Percentiles rank a stretch among this genome's conserved stretches.
Evolutionary conservation across 2,329 filamentous ascomycete genomes (phyloP).

Genomic region (Aspergillus pseudonomiae): DNA sequence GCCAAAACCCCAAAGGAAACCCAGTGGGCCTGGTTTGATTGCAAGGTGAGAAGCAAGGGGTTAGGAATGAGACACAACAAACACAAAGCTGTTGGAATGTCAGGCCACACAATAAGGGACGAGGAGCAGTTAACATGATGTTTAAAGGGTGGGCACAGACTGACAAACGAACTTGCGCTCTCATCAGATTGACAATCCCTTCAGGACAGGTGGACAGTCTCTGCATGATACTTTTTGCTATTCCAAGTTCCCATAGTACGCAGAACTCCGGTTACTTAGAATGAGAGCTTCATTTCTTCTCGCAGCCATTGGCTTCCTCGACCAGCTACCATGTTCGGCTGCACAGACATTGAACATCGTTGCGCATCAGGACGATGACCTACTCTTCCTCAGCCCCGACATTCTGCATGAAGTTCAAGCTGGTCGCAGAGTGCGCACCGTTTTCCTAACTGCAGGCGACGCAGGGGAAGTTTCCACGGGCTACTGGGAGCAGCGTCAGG

Average conservation of each 20-base stretch:
- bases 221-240: not conserved
- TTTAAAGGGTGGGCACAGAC: not conserved
- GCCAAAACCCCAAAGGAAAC: not conserved
- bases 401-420: not conserved
- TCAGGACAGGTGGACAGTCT: not conserved
- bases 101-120: not conserved
- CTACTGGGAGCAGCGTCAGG: constrained; percentile 3
- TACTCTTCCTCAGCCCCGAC: constrained; percentile 8
- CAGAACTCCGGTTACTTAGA: no score
- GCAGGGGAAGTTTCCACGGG: not conserved
- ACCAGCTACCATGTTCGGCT: not conserved
- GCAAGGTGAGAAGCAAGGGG: constrained; percentile 2
- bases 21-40: not conserved
- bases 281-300: not conserved
- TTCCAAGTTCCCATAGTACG: not conserved
- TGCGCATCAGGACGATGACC: constrained; percentile 14
- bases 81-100: not conserved
- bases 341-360: constrained; percentile 6
- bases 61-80: not conserved
- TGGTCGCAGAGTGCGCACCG: not conserved
- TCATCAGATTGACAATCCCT: not conserved
- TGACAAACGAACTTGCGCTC: not conserved
- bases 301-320: not conserved
- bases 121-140: not conserved
- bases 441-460: not conserved